These are phyloP conservation scores for Pachysandra terminalis DNA, from an alignment of 164 flowering plant species.

Conservation along the genomic window DNA sequence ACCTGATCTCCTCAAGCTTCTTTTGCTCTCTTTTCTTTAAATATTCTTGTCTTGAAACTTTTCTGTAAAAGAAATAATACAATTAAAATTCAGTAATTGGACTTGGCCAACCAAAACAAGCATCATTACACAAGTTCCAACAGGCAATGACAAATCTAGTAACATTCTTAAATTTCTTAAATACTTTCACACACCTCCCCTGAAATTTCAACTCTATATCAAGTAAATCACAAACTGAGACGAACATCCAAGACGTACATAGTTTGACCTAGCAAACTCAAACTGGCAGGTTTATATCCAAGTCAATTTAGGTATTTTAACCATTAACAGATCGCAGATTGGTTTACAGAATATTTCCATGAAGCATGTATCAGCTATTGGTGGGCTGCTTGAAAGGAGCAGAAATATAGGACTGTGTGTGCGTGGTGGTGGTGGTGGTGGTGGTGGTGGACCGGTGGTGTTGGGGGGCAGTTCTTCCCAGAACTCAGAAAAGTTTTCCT, in stretches of 20 bases:
- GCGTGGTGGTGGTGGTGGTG: too few relatives aligned
- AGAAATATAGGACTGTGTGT: too few relatives aligned
- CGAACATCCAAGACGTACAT: neutral
- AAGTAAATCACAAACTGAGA: neutral
- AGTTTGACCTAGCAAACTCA: neutral
- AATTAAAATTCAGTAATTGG: neutral
- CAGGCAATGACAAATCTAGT: neutral
- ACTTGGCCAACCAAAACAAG: neutral
- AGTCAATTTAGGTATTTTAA: neutral
- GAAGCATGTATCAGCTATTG: too few relatives aligned
- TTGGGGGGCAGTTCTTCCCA: too few relatives aligned
- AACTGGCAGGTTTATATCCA: neutral
- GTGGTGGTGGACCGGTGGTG: too few relatives aligned
- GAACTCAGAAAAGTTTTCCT: too few relatives aligned
- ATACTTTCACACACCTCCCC: neutral
- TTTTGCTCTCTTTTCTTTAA: slow-evolving; percentile 94
- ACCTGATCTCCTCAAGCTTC: slow-evolving; percentile 91
- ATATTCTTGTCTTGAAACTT: slow-evolving; percentile 90
- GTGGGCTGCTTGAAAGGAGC: too few relatives aligned
- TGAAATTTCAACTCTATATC: neutral
- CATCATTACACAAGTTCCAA: neutral
- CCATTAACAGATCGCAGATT: neutral
- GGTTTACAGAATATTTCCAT: neutral
- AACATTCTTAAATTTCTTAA: too few relatives aligned
- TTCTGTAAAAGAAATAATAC: slow-evolving; percentile 40